Conservation (phyloP, 495 filamentous ascomycete genomes). For the Hypoxylon fragiforme region DNA sequence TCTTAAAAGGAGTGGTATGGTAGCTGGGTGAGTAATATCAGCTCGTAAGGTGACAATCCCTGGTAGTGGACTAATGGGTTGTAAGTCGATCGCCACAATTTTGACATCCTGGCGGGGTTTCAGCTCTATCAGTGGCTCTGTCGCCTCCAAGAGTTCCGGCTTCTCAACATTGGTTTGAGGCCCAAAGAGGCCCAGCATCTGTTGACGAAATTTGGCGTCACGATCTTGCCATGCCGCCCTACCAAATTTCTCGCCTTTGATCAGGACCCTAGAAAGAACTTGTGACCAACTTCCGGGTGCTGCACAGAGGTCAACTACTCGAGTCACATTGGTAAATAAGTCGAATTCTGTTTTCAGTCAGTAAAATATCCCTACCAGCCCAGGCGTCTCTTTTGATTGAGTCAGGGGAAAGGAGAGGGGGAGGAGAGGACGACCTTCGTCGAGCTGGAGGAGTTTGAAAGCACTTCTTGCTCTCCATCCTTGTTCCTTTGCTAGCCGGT, state of each 20-base stretch:
- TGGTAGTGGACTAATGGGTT: constrained; percentile 90
- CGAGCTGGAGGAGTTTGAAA: constrained; percentile 94
- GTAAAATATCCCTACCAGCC: neutral
- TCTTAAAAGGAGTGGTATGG: constrained; percentile 81
- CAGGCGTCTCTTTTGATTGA: neutral
- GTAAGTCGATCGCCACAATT: constrained; percentile 93
- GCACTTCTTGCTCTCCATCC: constrained; percentile 95
- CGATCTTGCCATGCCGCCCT: constrained; percentile 82
- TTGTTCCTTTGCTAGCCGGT: constrained; percentile 96
- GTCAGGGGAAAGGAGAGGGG: neutral
- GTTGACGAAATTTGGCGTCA: constrained; percentile 61
- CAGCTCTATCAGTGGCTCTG: constrained; percentile 25
- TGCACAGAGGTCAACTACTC: constrained; percentile 94
- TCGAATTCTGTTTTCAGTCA: constrained; percentile 70
- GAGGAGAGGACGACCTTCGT: constrained; percentile 66
- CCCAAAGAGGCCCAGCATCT: constrained; percentile 53
- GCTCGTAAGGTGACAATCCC: constrained; percentile 90
- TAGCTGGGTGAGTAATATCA: constrained; percentile 96
- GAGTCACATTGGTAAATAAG: constrained; percentile 82
- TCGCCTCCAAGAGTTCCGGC: constrained; percentile 27
- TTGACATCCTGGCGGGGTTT: constrained; percentile 76
- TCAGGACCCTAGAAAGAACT: constrained; percentile 87
- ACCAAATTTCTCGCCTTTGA: constrained; percentile 89
- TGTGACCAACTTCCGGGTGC: constrained; percentile 97
- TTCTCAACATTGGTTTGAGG: constrained; percentile 24